phyloP scores from a whole-genome alignment of 129 eudicot species.

The Helianthus tuberosus region DNA sequence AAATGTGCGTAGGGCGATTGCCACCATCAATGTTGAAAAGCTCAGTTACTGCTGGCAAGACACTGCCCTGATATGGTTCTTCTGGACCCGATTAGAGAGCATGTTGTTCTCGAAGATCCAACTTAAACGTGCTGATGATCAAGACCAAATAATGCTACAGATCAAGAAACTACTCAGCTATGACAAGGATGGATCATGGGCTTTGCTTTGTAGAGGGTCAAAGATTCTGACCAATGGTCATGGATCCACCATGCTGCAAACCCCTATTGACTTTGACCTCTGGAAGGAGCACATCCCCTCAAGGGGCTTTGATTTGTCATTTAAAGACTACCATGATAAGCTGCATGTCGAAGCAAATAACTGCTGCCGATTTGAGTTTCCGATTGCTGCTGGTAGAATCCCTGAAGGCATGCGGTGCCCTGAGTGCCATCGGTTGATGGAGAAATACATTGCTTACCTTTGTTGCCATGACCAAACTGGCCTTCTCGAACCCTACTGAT shows the following conservation, averaged over 20 bases:
- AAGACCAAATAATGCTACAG: constrained; percentile 59
- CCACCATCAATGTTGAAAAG: constrained; percentile 42
- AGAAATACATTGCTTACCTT: constrained; percentile 55
- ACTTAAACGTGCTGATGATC: constrained; percentile 49
- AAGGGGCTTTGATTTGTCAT: constrained; percentile 49
- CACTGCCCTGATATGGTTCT: constrained; percentile 47
- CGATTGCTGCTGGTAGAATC: constrained; percentile 49
- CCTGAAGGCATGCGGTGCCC: constrained; percentile 78
- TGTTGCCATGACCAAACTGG: constrained; percentile 69
- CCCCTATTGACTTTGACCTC: constrained; percentile 33
- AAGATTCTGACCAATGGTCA: constrained; percentile 47
- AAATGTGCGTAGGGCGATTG: constrained; percentile 34
- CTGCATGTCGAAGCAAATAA: constrained; percentile 44
- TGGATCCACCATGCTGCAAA: constrained; percentile 44
- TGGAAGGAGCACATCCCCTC: constrained; percentile 52
- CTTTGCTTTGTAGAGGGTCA: constrained; percentile 61
- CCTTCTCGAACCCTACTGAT: constrained; percentile 33
- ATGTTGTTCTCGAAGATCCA: constrained; percentile 82
- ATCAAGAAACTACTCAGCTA: constrained; percentile 64
- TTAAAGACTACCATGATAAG: constrained; percentile 40
- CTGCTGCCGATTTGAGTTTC: constrained; percentile 63
- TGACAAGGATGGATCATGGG: constrained; percentile 82
- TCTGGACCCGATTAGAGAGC: constrained; percentile 65
- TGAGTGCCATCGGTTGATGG: constrained; percentile 74
- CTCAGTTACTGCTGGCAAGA: constrained; percentile 61